A percentile compares a stretch with the other conserved stretches of the same genome.
These are phyloP conservation scores for Hyaloscypha bicolor DNA, from an alignment of 495 filamentous ascomycete genomes.

Conservation along the genomic window DNA sequence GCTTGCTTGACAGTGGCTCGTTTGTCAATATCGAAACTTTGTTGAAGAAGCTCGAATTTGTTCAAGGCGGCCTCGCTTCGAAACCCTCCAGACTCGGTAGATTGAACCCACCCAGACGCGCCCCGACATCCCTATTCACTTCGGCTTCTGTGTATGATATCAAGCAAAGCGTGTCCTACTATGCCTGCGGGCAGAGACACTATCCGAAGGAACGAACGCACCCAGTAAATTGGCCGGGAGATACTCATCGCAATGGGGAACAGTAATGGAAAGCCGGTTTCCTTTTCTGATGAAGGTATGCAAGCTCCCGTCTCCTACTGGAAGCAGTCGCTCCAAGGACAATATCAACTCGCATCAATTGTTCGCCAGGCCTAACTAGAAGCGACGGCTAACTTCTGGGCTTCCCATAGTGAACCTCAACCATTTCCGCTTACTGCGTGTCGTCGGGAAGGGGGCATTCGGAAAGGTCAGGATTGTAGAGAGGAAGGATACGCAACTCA, in stretches of 20 bases:
- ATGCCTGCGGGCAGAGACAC: conserved; percentile 24
- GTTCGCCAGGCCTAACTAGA: conserved; percentile 9
- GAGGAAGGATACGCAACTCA: conserved; percentile 82
- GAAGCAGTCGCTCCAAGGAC: background rate
- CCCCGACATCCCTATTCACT: background rate
- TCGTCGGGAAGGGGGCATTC: conserved; percentile 97
- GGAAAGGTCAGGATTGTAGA: conserved; percentile 99
- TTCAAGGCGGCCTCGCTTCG: conserved; percentile 4
- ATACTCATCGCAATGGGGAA: conserved; percentile 73
- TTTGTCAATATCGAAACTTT: background rate
- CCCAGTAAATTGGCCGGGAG: background rate
- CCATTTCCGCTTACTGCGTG: conserved; percentile 91
- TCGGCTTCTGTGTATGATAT: background rate
- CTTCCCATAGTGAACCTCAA: conserved; percentile 81
- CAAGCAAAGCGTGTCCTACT: background rate
- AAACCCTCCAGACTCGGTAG: background rate
- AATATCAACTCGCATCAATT: background rate
- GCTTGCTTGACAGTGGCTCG: conserved; percentile 1
- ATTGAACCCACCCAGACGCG: background rate
- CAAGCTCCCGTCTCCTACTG: conserved; percentile 21
- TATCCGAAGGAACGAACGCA: background rate
- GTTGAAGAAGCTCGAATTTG: background rate
- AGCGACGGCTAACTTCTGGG: conserved; percentile 1
- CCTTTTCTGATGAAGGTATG: conserved; percentile 91
- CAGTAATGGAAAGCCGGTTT: conserved; percentile 87